Evolutionary conservation across 148 eudicot species (phyloP), one percentile per base, ranked within the genome.

Genomic region (Amaranthus cruentus): DNA sequence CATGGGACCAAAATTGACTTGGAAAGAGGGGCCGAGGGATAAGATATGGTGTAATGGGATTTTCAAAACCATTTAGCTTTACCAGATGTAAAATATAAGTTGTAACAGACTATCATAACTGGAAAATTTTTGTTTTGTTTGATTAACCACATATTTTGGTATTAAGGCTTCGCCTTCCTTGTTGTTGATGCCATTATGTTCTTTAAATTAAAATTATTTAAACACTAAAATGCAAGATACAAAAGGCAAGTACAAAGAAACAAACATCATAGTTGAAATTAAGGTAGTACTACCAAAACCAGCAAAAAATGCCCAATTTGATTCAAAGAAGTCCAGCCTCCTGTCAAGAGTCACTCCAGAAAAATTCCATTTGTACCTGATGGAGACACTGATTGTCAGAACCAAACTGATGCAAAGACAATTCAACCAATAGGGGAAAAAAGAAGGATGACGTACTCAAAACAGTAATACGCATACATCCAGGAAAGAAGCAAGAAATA

Each of bases 391-490:
- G 55, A 68, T 63, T 53, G 52, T 77, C 18, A 76, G 9, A 68
- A 72, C 65, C 64, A 74, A 75, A 53, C 48, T 46, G 75, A 69
- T 52, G 43, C 70, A 49, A 72, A 70, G 60, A 38, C 14, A 28
- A 53, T 38, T 58, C 9, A 54, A 12, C 55, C 6, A n/a, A 47
- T 60, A 28, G 42, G 60, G 43, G 75, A 58, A 0, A 57, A 46
- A 77, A 53, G 64, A 56, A 70, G 71, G 59, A 79, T 48, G 63
- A 90, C 99, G 62, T 86, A 95, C 99, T 95, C 99, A 69, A 95
- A 92, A 76, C 97, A 92, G 80, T 95, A 95, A 73, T 95, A 95
- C 28, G 97, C 99, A 75, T 95, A 95, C 92, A 95, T 88, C 99
- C 99, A 95, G 60, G 94, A 87, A 77, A 92, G 86, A 52, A 95